Percentiles rank a stretch among this genome's conserved stretches.
These are phyloP conservation scores for Aurantiochytrium sp. DNA, from an alignment of 108 stramenopile genomes.

Conservation along the genomic window DNA sequence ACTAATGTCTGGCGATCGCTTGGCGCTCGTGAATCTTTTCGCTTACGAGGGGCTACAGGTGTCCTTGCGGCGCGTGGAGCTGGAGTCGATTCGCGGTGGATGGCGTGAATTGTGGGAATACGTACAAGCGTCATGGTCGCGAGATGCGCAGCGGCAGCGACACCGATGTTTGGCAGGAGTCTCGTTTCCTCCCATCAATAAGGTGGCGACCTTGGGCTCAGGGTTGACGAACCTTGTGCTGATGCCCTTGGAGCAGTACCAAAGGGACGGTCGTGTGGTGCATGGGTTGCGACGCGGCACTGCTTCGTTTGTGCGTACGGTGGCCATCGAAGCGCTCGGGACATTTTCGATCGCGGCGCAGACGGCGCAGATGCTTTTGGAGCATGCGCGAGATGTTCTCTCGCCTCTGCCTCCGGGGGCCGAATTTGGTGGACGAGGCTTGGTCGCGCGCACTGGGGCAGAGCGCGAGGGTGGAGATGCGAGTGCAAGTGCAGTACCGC, in stretches of 20 bases:
- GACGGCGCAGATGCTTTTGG: neutral
- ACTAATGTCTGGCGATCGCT: neutral
- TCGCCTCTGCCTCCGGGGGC: neutral
- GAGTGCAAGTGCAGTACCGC: neutral
- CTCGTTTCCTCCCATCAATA: neutral
- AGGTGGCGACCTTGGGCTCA: neutral
- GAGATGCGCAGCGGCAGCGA: neutral
- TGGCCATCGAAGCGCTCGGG: conserved; percentile 13
- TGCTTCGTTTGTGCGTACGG: neutral
- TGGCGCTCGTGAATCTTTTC: neutral
- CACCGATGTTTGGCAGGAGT: neutral
- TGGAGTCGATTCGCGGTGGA: neutral
- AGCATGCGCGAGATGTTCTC: neutral
- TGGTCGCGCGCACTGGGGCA: neutral
- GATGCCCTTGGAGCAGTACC: conserved; percentile 16
- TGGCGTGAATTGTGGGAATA: neutral
- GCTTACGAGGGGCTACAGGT: neutral
- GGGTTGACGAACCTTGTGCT: conserved; percentile 2
- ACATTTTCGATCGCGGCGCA: neutral
- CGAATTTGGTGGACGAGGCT: neutral
- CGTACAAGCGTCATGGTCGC: neutral
- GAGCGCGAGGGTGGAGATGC: neutral
- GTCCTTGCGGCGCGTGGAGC: neutral
- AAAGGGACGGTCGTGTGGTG: neutral
- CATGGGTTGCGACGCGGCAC: neutral